Base-by-base conservation (phyloP, 495 filamentous ascomycete genomes). In the Lasiosphaeria miniovina region DNA sequence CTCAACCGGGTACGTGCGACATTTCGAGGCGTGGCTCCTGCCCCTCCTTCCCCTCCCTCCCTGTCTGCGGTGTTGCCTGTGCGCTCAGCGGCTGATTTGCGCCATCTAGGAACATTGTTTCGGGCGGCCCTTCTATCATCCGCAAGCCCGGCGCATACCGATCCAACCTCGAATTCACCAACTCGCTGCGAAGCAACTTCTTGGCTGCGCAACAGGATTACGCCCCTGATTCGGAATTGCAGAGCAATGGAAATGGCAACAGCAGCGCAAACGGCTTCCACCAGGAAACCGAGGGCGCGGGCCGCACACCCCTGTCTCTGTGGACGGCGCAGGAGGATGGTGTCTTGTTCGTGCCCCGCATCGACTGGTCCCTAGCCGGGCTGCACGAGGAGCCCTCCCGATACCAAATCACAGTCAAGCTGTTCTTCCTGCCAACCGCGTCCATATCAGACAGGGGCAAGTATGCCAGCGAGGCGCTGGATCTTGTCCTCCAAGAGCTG, bases 391-490 rank as follows among this genome's bases (percentile, higher is more conserved):
- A 94, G 64, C 80, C 86, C 5, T 75, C 80, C 56, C 84, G 90
- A 63, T 96, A 97, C 77, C 90, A 96, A 73, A 95, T 96, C 69
- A 97, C 93, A 0, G 86, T 90, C 46, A 97, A 97, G 70, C 75
- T 97, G 24, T 97, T 97, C 82, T 95, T 93, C 71, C 81, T 96
- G 15, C 90, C 91, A 3, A 82, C 81, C 34, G 83, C 89, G 15
- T 79, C 86, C 10, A 76, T 82, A 0, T 77, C 76, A 33, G 74
- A 84, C 55, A 82, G 92, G 58, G 78, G 77, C 60, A 75, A 76
- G 57, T 86, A 95, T 71, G 88, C 88, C 14, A 70, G 79, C 43
- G 88, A 94, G 67, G 93, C 93, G 1, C 81, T 96, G 65, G 80
- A 84, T 61, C 72, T 93, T 6, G 92, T 97, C 32, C 77, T 87